Conservation (phyloP, 2,329 filamentous ascomycete species). For the Botrytis fragariae region DNA sequence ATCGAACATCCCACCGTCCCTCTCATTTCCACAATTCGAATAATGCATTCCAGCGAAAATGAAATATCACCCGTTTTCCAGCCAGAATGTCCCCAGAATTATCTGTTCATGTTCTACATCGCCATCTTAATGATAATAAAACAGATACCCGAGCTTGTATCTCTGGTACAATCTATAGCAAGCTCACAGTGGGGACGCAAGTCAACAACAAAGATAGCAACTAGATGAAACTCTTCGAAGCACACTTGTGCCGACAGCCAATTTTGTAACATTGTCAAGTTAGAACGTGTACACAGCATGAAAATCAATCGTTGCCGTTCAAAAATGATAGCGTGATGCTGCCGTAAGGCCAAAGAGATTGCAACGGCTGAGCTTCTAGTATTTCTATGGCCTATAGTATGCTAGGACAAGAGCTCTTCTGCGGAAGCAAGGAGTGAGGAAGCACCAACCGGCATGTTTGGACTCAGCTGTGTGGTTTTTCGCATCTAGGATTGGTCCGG, state of each 20-base stretch:
- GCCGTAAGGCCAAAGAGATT: neutral
- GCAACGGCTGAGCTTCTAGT: neutral
- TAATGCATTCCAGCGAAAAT: fast-evolving
- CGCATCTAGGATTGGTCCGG: neutral
- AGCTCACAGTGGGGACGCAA: neutral
- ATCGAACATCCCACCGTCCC: neutral
- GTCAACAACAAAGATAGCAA: neutral
- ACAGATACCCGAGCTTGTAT: neutral
- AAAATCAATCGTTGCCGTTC: neutral
- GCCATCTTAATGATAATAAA: neutral
- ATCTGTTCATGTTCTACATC: neutral
- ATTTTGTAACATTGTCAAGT: neutral
- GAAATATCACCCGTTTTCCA: no score
- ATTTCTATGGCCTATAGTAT: neutral
- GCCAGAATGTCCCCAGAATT: neutral
- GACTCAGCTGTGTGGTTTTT: neutral
- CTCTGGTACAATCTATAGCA: neutral
- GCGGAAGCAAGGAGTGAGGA: no score
- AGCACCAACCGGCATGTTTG: neutral
- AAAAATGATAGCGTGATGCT: neutral
- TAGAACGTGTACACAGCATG: neutral
- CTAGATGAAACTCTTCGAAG: no score
- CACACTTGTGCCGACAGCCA: neutral
- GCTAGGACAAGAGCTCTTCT: neutral
- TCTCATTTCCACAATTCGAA: neutral